phyloP scores from a whole-genome alignment of 495 filamentous ascomycete genomes.

The Penicillium coffeae region DNA sequence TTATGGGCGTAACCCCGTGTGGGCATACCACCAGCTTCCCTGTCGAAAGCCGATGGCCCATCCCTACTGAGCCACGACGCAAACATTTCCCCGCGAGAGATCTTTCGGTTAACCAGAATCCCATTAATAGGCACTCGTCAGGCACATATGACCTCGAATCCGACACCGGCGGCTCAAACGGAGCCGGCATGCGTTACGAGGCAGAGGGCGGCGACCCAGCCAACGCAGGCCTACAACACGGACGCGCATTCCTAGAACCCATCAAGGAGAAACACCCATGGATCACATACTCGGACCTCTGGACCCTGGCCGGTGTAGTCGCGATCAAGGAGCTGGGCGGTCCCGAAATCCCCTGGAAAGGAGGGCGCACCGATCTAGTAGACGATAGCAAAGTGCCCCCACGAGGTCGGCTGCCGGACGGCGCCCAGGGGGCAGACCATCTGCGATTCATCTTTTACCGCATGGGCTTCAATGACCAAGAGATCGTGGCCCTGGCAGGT shows the following conservation, averaged over 20 bases:
- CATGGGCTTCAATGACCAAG: conserved; percentile 63
- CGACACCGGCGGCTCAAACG: conserved; percentile 60
- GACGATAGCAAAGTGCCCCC: conserved; percentile 56
- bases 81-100: no score
- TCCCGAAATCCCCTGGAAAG: conserved; percentile 49
- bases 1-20: no score
- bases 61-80: no score
- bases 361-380: conserved; percentile 55
- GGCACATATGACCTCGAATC: conserved; percentile 57
- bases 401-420: conserved; percentile 55
- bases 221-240: conserved; percentile 60
- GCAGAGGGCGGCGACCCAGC: conserved; percentile 59
- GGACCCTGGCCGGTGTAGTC: conserved; percentile 58
- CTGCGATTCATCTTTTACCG: conserved; percentile 56
- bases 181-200: conserved; percentile 64
- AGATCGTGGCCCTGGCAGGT: conserved; percentile 59
- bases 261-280: conserved; percentile 54
- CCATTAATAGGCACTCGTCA: conserved; percentile 48
- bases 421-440: conserved; percentile 55
- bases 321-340: conserved; percentile 57
- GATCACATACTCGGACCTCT: conserved; percentile 63
- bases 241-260: conserved; percentile 59
- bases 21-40: no score
- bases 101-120: conserved; percentile 7
- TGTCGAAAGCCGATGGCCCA: no score